Percentiles rank a stretch among this genome's conserved stretches.
phyloP scores from a whole-genome alignment of 2,329 filamentous ascomycete genomes.

The Furcasterigmium furcatum region DNA sequence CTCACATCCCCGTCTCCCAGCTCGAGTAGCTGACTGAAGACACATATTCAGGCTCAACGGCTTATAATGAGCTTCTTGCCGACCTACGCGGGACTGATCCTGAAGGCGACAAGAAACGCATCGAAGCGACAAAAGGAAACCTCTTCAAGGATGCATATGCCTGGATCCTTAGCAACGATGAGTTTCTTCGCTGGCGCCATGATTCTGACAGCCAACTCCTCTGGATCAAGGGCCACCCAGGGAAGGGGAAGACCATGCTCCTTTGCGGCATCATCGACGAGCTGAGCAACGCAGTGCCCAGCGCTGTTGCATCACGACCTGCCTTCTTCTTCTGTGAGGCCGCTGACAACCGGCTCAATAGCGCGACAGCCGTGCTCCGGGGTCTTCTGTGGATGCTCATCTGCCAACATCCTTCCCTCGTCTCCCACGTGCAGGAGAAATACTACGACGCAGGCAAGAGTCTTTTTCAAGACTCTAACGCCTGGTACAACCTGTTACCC shows the following conservation, averaged over 20 bases:
- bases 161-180: conserved; percentile 31
- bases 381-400: conserved; percentile 38
- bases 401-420: conserved; percentile 23
- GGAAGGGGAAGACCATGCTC: conserved; percentile 42
- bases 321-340: conserved; percentile 41
- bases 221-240: conserved; percentile 32
- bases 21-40: background rate
- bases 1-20: background rate
- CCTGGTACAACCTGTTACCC: conserved; percentile 26
- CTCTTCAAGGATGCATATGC: conserved; percentile 24
- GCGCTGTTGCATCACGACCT: background rate
- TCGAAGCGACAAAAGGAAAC: conserved; percentile 29
- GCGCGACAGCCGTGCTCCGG: conserved; percentile 32
- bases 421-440: conserved; percentile 25
- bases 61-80: background rate
- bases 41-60: too few species aligned
- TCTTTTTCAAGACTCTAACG: conserved; percentile 29
- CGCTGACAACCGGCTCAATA: conserved; percentile 30
- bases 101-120: conserved; percentile 26
- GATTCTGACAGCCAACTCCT: too few species aligned
- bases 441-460: conserved; percentile 26
- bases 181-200: too few species aligned
- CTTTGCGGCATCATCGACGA: conserved; percentile 33
- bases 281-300: conserved; percentile 13
- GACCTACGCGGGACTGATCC: conserved; percentile 21